These are phyloP conservation scores for Globisporangium paddicum DNA, from an alignment of 352 stramenopile genomes.

Conservation along the genomic window DNA sequence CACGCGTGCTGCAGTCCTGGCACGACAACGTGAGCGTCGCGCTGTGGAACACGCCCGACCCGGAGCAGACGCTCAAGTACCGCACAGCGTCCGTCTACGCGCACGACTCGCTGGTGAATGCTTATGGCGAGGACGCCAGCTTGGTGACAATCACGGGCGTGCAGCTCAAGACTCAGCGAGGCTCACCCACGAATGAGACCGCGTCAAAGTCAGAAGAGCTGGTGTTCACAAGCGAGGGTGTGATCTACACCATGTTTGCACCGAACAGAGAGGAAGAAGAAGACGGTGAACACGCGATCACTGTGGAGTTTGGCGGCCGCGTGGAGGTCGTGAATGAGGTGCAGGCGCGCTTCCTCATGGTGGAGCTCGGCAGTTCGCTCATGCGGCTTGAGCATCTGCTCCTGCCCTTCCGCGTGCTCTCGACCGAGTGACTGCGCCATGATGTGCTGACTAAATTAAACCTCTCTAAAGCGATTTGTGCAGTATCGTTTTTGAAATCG, in stretches of 20 bases:
- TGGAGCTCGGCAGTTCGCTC: constrained; percentile 6
- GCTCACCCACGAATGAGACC: too few relatives aligned
- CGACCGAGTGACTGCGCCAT: neutral
- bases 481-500: too few relatives aligned
- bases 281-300: neutral
- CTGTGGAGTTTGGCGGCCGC: constrained; percentile 4
- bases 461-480: too few relatives aligned
- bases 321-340: constrained; percentile 10
- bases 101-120: neutral
- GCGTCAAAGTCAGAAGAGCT: neutral
- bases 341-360: constrained; percentile 9
- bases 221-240: constrained; percentile 1
- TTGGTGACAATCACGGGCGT: constrained; percentile 7
- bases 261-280: neutral
- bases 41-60: constrained; percentile 7
- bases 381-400: constrained; percentile 9
- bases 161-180: neutral
- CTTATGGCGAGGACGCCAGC: neutral
- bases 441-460: too few relatives aligned
- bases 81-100: constrained; percentile 1
- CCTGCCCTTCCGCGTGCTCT: constrained; percentile 7
- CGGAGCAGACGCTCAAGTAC: neutral
- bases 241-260: constrained; percentile 4
- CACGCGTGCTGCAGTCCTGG: constrained; percentile 6
- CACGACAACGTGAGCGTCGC: constrained; percentile 7